These are phyloP conservation scores for Rhodotorula sphaerocarpa DNA, from an alignment of 768 basidiomycete genomes.

Conservation along the genomic window DNA sequence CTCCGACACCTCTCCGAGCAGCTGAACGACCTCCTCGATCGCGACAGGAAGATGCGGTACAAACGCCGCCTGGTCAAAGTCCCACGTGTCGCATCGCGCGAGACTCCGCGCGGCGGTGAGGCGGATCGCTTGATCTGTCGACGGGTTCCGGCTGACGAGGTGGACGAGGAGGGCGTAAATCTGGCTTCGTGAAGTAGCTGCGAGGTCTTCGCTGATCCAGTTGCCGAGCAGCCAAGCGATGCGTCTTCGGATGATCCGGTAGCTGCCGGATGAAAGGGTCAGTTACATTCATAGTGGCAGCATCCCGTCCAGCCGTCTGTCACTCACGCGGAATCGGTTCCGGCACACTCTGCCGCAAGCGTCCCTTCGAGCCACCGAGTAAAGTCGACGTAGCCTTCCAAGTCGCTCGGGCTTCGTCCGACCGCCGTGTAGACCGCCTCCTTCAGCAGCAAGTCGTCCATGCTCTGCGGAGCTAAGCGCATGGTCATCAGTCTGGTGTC, in stretches of 20 bases:
- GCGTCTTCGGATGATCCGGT: slow-evolving; percentile 84
- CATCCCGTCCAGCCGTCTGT: neutral
- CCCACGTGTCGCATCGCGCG: slow-evolving; percentile 65
- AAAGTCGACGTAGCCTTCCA: slow-evolving; percentile 61
- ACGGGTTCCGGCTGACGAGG: slow-evolving; percentile 56
- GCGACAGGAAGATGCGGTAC: slow-evolving; percentile 58
- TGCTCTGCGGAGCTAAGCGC: slow-evolving; percentile 49
- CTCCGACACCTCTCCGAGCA: slow-evolving; percentile 65
- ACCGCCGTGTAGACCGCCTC: slow-evolving; percentile 83
- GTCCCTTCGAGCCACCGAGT: slow-evolving; percentile 60
- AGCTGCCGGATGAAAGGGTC: slow-evolving; percentile 50
- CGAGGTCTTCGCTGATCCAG: slow-evolving; percentile 64
- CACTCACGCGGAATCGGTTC: slow-evolving; percentile 55
- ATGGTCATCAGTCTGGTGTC: too few species aligned
- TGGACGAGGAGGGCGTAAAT: slow-evolving; percentile 76
- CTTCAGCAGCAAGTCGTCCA: slow-evolving; percentile 62
- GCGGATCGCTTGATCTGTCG: slow-evolving; percentile 75
- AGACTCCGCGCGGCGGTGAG: slow-evolving; percentile 73
- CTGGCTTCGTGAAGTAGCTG: slow-evolving; percentile 54
- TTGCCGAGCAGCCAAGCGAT: slow-evolving; percentile 90
- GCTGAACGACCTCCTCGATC: slow-evolving; percentile 58
- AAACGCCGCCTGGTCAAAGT: slow-evolving; percentile 59
- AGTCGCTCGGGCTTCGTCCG: slow-evolving; percentile 64
- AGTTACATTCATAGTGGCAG: slow-evolving; percentile 5
- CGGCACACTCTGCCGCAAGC: slow-evolving; percentile 55